phyloP scores from a whole-genome alignment of 148 eudicot species.

The Rheum nobile region DNA sequence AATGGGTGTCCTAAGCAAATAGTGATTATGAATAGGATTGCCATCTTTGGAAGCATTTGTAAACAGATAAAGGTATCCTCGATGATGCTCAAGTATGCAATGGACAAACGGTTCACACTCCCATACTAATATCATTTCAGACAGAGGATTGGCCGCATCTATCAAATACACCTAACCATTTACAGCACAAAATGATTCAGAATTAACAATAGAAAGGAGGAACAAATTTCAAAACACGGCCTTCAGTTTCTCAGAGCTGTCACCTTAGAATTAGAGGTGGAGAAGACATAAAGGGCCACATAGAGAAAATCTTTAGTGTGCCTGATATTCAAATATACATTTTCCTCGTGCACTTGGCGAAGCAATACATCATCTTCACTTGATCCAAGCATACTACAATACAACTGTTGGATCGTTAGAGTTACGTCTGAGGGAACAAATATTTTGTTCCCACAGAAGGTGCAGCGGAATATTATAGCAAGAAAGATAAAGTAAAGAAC shows the following conservation, averaged over 20 bases:
- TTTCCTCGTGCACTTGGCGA: conserved; percentile 59
- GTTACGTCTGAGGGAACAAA: no score
- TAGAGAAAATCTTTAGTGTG: conserved; percentile 74
- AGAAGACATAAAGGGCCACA: conserved; percentile 49
- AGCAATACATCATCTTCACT: conserved; percentile 60
- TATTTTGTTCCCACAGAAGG: no score
- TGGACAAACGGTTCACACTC: conserved; percentile 65
- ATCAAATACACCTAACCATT: conserved; percentile 58
- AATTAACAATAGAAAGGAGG: neutral
- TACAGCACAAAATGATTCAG: neutral
- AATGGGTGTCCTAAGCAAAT: conserved; percentile 62
- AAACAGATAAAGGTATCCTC: conserved; percentile 66
- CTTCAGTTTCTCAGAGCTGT: neutral
- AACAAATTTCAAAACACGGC: neutral
- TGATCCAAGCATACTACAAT: conserved; percentile 62
- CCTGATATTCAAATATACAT: conserved; percentile 56
- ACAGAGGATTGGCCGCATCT: conserved; percentile 71
- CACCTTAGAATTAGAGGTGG: conserved; percentile 74
- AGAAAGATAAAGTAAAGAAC: no score
- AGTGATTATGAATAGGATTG: conserved; percentile 59
- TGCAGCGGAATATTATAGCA: no score
- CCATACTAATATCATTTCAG: conserved; percentile 71
- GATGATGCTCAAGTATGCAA: conserved; percentile 89
- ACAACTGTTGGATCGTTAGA: no score
- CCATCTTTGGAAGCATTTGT: conserved; percentile 64